phyloP scores from a whole-genome alignment of 1,284 basidiomycete species.

The Leccinum pallidistipes region DNA sequence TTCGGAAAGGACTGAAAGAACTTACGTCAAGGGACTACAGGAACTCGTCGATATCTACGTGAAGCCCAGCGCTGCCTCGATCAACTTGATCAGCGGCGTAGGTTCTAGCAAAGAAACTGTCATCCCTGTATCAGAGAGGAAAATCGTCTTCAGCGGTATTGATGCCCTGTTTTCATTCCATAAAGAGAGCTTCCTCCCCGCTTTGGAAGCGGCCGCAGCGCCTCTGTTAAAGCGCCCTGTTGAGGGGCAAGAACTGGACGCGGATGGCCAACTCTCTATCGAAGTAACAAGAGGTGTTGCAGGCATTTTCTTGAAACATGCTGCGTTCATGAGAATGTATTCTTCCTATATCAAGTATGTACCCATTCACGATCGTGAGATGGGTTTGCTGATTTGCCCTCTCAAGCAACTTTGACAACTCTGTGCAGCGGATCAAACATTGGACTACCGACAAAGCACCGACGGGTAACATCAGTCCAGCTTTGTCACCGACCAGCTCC shows the following conservation, averaged over 20 bases:
- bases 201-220: constrained; percentile 74
- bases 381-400: constrained; percentile 10
- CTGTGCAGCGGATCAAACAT: constrained; percentile 79
- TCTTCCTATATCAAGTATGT: constrained; percentile 94
- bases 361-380: constrained; percentile 3
- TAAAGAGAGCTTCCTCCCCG: constrained; percentile 87
- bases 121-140: constrained; percentile 86
- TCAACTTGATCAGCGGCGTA: constrained; percentile 67
- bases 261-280: constrained; percentile 72
- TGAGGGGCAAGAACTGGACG: constrained; percentile 54
- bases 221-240: constrained; percentile 57
- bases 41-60: constrained; percentile 97
- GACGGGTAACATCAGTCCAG: constrained; percentile 40
- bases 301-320: constrained; percentile 88
- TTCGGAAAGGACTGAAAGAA: constrained; percentile 79
- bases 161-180: constrained; percentile 94
- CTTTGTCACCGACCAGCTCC: constrained; percentile 60
- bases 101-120: constrained; percentile 79
- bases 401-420: constrained; percentile 86
- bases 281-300: constrained; percentile 82
- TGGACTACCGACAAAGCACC: constrained; percentile 68
- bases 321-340: constrained; percentile 97
- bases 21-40: constrained; percentile 90
- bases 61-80: constrained; percentile 74
- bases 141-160: constrained; percentile 90